Conservation (phyloP, 768 basidiomycete species). For the Termitomyces sp. region DNA sequence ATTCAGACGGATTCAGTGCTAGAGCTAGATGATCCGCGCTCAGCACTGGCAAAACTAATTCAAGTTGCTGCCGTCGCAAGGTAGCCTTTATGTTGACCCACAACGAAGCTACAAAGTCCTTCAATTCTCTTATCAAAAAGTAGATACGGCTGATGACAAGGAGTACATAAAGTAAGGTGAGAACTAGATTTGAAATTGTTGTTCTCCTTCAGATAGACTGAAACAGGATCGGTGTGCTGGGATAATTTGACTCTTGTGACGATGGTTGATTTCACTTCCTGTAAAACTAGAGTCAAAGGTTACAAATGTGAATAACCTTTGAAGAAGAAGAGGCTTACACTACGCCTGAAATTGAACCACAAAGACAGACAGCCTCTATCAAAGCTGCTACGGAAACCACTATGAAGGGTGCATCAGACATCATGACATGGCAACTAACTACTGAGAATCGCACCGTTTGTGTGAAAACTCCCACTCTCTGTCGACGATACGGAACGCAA, state of each 20-base stretch:
- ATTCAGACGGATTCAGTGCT: background rate
- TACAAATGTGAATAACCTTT: background rate
- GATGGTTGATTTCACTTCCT: slow-evolving; percentile 47
- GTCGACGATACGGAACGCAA: slow-evolving; percentile 96
- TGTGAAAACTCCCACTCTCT: slow-evolving; percentile 99
- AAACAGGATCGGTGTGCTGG: background rate
- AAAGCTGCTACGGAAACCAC: slow-evolving; percentile 95
- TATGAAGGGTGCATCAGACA: slow-evolving; percentile 21
- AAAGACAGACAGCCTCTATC: slow-evolving; percentile 94
- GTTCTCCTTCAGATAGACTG: background rate
- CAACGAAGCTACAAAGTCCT: background rate
- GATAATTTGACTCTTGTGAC: too few relatives aligned
- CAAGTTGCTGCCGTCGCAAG: background rate
- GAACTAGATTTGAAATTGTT: background rate
- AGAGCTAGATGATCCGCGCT: too few relatives aligned
- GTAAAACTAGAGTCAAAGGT: slow-evolving; percentile 53
- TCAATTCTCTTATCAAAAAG: background rate
- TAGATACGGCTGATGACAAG: background rate
- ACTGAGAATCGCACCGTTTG: slow-evolving; percentile 57
- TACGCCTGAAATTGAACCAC: slow-evolving; percentile 95
- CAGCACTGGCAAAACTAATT: background rate
- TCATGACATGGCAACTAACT: background rate
- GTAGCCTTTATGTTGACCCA: background rate
- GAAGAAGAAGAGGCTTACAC: slow-evolving; percentile 48
- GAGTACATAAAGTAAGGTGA: background rate